These are phyloP conservation scores for Osmanthus fragrans DNA, from an alignment of 257 asterid genomes.

Conservation along the genomic window DNA sequence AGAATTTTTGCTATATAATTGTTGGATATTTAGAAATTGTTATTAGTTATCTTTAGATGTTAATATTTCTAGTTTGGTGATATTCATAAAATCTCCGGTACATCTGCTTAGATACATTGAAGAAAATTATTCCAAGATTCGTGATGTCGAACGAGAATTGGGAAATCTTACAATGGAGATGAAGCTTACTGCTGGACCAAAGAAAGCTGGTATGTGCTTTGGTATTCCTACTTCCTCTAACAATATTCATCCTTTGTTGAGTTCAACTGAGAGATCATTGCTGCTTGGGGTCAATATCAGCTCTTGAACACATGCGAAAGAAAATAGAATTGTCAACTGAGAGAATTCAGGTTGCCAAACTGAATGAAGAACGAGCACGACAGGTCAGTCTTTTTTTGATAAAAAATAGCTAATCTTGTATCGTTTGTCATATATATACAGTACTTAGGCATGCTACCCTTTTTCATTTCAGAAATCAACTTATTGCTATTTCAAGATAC, in stretches of 20 bases:
- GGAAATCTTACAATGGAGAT: slow-evolving; percentile 77
- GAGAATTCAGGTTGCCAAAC: slow-evolving; percentile 67
- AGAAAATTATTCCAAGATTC: slow-evolving; percentile 90
- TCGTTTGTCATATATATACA: slow-evolving; percentile 5
- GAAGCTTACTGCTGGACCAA: slow-evolving; percentile 97
- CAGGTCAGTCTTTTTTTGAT: slow-evolving; percentile 44
- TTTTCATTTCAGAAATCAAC: background rate
- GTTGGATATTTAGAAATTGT: background rate
- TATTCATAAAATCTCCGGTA: slow-evolving; percentile 14
- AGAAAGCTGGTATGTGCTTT: slow-evolving; percentile 65
- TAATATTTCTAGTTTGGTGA: slow-evolving; percentile 13
- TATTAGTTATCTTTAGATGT: background rate
- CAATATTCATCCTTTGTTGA: background rate
- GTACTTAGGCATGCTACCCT: background rate
- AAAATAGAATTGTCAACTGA: slow-evolving; percentile 86
- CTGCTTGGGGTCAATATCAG: slow-evolving; percentile 33
- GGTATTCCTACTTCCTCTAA: slow-evolving; percentile 18
- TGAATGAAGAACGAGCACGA: slow-evolving; percentile 77
- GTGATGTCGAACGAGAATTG: slow-evolving; percentile 95
- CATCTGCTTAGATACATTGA: slow-evolving; percentile 72
- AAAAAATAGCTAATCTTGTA: background rate
- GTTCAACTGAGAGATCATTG: slow-evolving; percentile 13
- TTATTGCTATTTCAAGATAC: background rate
- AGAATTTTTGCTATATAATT: background rate
- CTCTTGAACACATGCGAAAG: slow-evolving; percentile 97